phyloP scores from a whole-genome alignment of 2,329 filamentous ascomycete species.

The Ophiocordyceps camponoti-floridani region DNA sequence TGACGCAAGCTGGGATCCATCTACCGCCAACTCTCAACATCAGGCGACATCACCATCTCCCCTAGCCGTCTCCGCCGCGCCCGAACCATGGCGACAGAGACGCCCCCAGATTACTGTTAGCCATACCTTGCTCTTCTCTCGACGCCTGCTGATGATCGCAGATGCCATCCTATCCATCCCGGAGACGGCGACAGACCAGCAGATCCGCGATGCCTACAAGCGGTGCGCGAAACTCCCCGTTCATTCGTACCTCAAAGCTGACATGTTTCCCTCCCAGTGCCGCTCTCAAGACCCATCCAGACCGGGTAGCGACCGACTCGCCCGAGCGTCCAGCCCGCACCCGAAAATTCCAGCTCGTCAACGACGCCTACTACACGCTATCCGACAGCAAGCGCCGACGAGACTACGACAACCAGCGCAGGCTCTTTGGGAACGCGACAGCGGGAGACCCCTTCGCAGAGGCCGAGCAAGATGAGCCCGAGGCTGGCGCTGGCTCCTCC shows the following conservation, averaged over 20 bases:
- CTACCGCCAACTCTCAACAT: neutral
- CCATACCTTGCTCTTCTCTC: neutral
- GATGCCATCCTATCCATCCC: constrained; percentile 59
- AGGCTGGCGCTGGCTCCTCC: constrained; percentile 21
- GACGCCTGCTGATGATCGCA: constrained; percentile 14
- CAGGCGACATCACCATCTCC: neutral
- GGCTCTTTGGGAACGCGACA: constrained; percentile 8
- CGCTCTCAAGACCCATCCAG: constrained; percentile 82
- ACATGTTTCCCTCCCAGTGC: constrained; percentile 29
- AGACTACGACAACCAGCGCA: constrained; percentile 62
- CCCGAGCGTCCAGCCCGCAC: constrained; percentile 71
- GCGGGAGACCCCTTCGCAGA: constrained; percentile 26
- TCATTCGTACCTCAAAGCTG: neutral
- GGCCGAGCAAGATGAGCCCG: constrained; percentile 15
- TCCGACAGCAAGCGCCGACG: constrained; percentile 59
- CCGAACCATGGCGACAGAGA: neutral
- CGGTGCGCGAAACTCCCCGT: constrained; percentile 28
- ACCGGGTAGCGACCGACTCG: constrained; percentile 69
- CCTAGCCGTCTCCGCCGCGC: neutral
- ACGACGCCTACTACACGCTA: constrained; percentile 84
- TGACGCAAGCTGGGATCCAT: too few relatives aligned
- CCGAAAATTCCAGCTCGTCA: constrained; percentile 77
- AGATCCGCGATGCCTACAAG: constrained; percentile 92
- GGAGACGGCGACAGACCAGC: constrained; percentile 57
- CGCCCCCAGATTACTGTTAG: constrained; percentile 1